phyloP scores from a whole-genome alignment of 2,329 filamentous ascomycete genomes.

The Hypoxylon sp. region DNA sequence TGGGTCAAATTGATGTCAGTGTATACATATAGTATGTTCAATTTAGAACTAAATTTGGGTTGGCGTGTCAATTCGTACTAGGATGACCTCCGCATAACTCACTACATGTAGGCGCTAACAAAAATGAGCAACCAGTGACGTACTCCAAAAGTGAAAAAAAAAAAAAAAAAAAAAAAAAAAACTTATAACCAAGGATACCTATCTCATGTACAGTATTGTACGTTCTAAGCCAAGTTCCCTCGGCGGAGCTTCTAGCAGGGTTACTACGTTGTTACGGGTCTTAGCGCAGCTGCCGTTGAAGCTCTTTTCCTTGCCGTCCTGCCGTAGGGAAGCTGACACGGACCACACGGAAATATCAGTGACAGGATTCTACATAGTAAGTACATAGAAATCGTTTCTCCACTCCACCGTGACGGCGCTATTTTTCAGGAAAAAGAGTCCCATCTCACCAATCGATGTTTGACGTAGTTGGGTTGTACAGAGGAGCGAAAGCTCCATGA shows the following conservation, averaged over 20 bases:
- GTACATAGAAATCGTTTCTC: constrained; percentile 4
- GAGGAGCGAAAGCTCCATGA: constrained; percentile 24
- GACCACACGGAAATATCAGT: constrained; percentile 3
- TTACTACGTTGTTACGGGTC: constrained; percentile 3
- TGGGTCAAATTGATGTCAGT: constrained; percentile 47
- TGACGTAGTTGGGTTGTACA: constrained; percentile 27
- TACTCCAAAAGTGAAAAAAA: constrained; percentile 36
- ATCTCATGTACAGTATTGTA: neutral
- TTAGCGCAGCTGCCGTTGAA: constrained; percentile 24
- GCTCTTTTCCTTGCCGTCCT: constrained; percentile 15
- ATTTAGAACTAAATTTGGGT: constrained; percentile 35
- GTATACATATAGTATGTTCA: constrained; percentile 17
- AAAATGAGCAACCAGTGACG: constrained; percentile 41
- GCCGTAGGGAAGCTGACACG: constrained; percentile 11
- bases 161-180: constrained; percentile 4
- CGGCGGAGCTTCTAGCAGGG: constrained; percentile 18
- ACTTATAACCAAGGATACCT: constrained; percentile 30
- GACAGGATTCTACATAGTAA: neutral
- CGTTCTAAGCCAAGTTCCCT: constrained; percentile 7
- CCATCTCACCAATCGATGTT: constrained; percentile 14
- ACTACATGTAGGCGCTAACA: constrained; percentile 27
- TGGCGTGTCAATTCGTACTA: constrained; percentile 30
- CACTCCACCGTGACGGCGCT: constrained; percentile 14
- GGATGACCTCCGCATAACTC: constrained; percentile 29
- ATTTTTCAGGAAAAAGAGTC: constrained; percentile 9